Percentiles rank a stretch among this genome's conserved stretches.
Evolutionary conservation across 2,329 filamentous ascomycete genomes (phyloP).

Genomic region (Arthroderma sp.): DNA sequence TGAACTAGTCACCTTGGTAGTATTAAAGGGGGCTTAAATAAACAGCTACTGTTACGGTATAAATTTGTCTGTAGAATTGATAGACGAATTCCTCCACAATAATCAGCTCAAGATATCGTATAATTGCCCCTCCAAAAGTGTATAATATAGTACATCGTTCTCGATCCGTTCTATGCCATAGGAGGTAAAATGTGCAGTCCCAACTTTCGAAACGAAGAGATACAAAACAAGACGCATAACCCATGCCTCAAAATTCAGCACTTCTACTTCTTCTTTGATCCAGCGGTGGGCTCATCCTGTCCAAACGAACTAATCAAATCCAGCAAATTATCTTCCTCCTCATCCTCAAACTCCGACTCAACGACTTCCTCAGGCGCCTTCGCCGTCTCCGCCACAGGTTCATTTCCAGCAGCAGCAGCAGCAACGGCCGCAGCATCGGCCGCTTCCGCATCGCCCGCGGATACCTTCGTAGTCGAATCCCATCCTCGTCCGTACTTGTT

Average conservation of each 20-base stretch:
- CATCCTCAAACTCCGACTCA: slow-evolving; percentile 25
- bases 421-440: slow-evolving; percentile 15
- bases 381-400: slow-evolving; percentile 16
- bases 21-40: too few species aligned
- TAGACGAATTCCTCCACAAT: neutral
- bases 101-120: neutral
- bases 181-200: neutral
- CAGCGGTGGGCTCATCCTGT: slow-evolving; percentile 29
- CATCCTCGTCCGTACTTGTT: slow-evolving; percentile 71
- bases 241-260: neutral
- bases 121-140: neutral
- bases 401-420: slow-evolving; percentile 16
- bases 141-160: slow-evolving; percentile 3
- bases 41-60: too few species aligned
- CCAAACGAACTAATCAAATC: slow-evolving; percentile 45
- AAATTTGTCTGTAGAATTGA: neutral
- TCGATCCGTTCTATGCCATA: neutral
- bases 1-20: neutral
- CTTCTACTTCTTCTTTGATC: slow-evolving; percentile 27
- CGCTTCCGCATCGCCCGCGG: slow-evolving; percentile 23
- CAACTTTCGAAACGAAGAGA: neutral
- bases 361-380: slow-evolving; percentile 32
- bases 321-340: slow-evolving; percentile 44
- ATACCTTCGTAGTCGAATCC: slow-evolving; percentile 46
- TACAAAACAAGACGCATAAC: neutral